Base-by-base conservation (phyloP, 441 rosid genomes). In the Bruguiera hainesii region DNA sequence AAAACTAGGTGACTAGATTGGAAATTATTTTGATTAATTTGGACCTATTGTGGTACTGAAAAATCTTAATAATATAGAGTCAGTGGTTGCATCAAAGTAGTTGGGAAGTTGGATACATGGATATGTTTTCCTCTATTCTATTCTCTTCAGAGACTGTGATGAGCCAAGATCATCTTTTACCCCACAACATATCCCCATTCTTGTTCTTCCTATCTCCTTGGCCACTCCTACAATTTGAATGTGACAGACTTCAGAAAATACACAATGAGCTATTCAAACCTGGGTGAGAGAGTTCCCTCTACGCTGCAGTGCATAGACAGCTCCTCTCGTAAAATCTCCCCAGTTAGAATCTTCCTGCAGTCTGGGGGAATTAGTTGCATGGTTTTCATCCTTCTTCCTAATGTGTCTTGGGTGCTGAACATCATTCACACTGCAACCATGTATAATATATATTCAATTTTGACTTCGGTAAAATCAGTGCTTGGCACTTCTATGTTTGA, bases 311-410 rank as follows among this genome's bases (percentile, higher is more conserved):
- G 98, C 97, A 84, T 83, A 89, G 64, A 84, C 72, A 1, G 98
- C 99, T 73, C 98, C 98, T 80, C 94, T 87, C 26, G 96, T 96
- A 79, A 91, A 94, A 78, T 81, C 78, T 63, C 97, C 99, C 99
- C 99, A 94, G 29, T 68, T 48, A 72, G 81, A 69, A 63, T 81
- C 82, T 71, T 85, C 88, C 71, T 71, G 66, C 26, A 69, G 53
- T 56, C 76, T 66, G 19, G 72, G 72, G 65, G 80, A 60, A 71
- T 72, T 60, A 74, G 74, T 81, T 66, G 71, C 70, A 58, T 72
- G 67, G 50, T 60, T 71, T 61, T 69, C 74, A 35, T 73, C 73
- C 56, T 71, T 80, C 74, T 76, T 80, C 52, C 76, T 74, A 55
- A 71, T 64, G 37, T 64, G 71, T 63, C 65, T 72, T 70, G 95